Evolutionary conservation across 1,139 yeast species (phyloP).

Genomic region (Magnusiomyces clavatus): DNA sequence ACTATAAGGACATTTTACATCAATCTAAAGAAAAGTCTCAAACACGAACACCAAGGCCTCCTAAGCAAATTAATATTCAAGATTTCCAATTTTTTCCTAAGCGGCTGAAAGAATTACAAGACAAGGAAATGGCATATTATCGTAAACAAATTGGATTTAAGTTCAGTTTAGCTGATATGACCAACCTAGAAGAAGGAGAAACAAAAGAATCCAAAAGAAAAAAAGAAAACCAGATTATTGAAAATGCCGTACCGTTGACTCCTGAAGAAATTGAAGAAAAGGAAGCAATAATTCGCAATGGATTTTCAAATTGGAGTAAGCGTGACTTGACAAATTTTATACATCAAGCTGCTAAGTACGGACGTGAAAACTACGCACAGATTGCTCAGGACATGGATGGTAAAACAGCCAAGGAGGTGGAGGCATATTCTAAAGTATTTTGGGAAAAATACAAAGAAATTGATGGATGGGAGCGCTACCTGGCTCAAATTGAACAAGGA

Average conservation of each 20-base stretch:
- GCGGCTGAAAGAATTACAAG: slow-evolving; percentile 55
- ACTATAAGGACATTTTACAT: slow-evolving; percentile 71
- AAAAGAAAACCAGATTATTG: slow-evolving; percentile 53
- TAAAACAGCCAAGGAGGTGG: slow-evolving; percentile 67
- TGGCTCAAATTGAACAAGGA: slow-evolving; percentile 77
- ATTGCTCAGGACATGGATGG: slow-evolving; percentile 58
- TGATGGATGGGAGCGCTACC: slow-evolving; percentile 80
- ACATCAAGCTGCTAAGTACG: slow-evolving; percentile 75
- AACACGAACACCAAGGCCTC: slow-evolving; percentile 52
- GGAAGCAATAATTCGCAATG: slow-evolving; percentile 49
- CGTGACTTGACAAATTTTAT: slow-evolving; percentile 85
- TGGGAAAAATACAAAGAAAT: slow-evolving; percentile 70
- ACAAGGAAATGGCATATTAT: slow-evolving; percentile 69
- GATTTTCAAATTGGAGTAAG: slow-evolving; percentile 79
- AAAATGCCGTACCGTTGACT: slow-evolving; percentile 55
- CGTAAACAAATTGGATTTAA: slow-evolving; percentile 66
- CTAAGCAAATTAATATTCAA: slow-evolving; percentile 62
- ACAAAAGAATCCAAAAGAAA: slow-evolving; percentile 50
- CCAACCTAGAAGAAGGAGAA: slow-evolving; percentile 41
- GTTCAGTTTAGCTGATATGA: slow-evolving; percentile 43
- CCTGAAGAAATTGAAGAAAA: slow-evolving; percentile 68
- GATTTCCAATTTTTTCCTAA: slow-evolving; percentile 87
- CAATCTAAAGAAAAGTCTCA: slow-evolving; percentile 42
- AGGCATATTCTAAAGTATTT: slow-evolving; percentile 60
- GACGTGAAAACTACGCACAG: slow-evolving; percentile 54